These are phyloP conservation scores for Penicillium olsonii DNA, from an alignment of 2,329 filamentous ascomycete genomes.

Conservation along the genomic window DNA sequence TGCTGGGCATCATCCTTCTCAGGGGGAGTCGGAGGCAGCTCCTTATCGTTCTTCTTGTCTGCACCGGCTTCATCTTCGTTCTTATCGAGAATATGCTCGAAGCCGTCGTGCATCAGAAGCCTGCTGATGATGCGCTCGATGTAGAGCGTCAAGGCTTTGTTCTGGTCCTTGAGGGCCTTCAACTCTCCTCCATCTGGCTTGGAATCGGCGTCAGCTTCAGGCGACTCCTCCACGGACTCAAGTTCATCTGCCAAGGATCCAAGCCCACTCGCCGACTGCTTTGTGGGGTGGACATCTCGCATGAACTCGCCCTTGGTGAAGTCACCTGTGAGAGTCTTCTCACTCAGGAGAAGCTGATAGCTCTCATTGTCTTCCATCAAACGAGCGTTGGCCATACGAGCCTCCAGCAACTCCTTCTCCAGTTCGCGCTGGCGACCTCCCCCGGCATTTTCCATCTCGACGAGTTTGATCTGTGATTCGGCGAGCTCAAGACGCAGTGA, in stretches of 20 bases:
- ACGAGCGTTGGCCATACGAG: constrained; percentile 91
- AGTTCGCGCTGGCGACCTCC: constrained; percentile 85
- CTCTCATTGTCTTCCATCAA: constrained; percentile 99
- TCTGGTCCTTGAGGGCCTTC: constrained; percentile 82
- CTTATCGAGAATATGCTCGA: constrained; percentile 88
- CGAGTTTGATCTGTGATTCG: constrained; percentile 91
- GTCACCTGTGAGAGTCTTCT: constrained; percentile 94
- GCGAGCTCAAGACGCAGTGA: constrained; percentile 87
- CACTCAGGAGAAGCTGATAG: constrained; percentile 90
- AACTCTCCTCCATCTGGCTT: constrained; percentile 78
- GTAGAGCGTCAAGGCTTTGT: constrained; percentile 95
- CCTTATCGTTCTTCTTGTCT: constrained; percentile 64
- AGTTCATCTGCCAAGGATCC: constrained; percentile 83
- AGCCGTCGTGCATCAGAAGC: constrained; percentile 89
- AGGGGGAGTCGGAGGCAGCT: constrained; percentile 74
- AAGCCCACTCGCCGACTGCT: constrained; percentile 40
- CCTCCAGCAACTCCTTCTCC: constrained; percentile 86
- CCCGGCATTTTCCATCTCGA: constrained; percentile 90
- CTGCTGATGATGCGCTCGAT: constrained; percentile 99
- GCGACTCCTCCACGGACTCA: constrained; percentile 64
- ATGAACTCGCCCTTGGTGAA: constrained; percentile 81
- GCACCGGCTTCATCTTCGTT: constrained; percentile 56
- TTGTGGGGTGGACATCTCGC: constrained; percentile 54
- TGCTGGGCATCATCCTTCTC: constrained; percentile 52
- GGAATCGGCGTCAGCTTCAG: constrained; percentile 61